Base-by-base conservation (phyloP, 345 rosid species). In the Salix arbutifolia region DNA sequence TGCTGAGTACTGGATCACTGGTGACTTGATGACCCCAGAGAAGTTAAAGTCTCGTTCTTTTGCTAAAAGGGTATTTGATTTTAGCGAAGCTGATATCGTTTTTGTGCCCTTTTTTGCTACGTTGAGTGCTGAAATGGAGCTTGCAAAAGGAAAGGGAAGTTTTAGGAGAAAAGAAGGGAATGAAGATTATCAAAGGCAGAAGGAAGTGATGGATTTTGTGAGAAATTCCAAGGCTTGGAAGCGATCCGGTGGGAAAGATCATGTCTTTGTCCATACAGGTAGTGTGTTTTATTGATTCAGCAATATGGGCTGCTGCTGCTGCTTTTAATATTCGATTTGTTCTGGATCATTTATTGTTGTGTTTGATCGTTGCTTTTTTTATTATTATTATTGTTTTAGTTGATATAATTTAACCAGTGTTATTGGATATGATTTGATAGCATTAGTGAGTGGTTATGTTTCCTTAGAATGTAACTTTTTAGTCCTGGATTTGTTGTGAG, bases 231-330 rank as follows among this genome's bases (percentile, higher is more conserved):
- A 85, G 30, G 94, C 95, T 6, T 96, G 98, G 99, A 89, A 84
- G 65, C 87, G 87, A 19, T 92, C 96, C 1, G 88, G 92, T 14
- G 99, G 98, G 8, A 83, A 86, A 70, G 97, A 96, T 88, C 98
- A 96, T 77, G 97, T 96, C 61, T 96, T 96, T 84, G 95, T 92
- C 79, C 94, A 92, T 19, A 90, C 99, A 0, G 97, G 99, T 96
- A 84, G 3, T 38, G 69, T 65, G 48, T 40, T 37, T 64, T 12
- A 23, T 18, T 5, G 14, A 8, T n/a, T 52, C 23, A 2, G 19
- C n/a, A 44, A 23, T 23, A 42, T 2, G 12, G 17, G 35, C 0
- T 26, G 19, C 69, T 33, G 2, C 12, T n/a, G 28, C 28, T 67
- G 23, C 52, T 25, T 46, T 18, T 40, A n/a, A 13, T 44, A 26